Base-by-base conservation (phyloP, 768 basidiomycete genomes). In the Cyclocybe cylindracea region DNA sequence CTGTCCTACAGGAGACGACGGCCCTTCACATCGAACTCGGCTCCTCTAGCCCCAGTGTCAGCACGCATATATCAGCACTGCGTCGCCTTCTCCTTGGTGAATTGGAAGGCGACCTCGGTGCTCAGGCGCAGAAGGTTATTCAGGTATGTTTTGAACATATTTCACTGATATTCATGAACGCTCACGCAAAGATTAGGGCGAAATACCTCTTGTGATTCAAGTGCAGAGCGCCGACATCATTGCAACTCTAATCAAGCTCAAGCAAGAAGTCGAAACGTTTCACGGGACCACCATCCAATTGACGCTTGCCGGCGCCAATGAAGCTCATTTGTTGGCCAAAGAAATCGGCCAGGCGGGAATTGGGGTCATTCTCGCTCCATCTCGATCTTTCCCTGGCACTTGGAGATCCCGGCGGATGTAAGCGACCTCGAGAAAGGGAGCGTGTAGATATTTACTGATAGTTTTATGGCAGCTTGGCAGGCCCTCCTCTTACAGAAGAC, bases 321-420 rank as follows among this genome's bases (percentile, higher is more conserved):
- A 92, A 61, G 86, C 85, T 0, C 85, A 87, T 64, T 64, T 91
- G 8, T 69, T 95, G 18, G 92, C 91, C 1, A 74, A 81, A 47
- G 79, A 91, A 55, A 77, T 95, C 24, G 87, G 83, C 0, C 71
- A 74, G 19, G 85, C 88, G 2, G 71, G 77, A 10, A 72, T 93
- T 39, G 89, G 90, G 18, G 81, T 94, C 32, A 81, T 95, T 56
- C 60, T 91, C 18, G 67, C 75, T 4, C 86, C 87, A 1, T 72
- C 84, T 2, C 71, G 88, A 35, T 79, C 88, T 6, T 92, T 84
- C 78, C 91, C 91, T 0, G 57, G 60, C 7, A 56, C 65, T 6
- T 94, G 91, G 91, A 84, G 88, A 57, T 69, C 74, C 48, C 73
- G 73, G 41, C 70, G 87, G 45, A 80, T 85, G 82, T 84, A 53